phyloP scores from a whole-genome alignment of 345 rosid genomes.

The Gynandropsis gynandra region DNA sequence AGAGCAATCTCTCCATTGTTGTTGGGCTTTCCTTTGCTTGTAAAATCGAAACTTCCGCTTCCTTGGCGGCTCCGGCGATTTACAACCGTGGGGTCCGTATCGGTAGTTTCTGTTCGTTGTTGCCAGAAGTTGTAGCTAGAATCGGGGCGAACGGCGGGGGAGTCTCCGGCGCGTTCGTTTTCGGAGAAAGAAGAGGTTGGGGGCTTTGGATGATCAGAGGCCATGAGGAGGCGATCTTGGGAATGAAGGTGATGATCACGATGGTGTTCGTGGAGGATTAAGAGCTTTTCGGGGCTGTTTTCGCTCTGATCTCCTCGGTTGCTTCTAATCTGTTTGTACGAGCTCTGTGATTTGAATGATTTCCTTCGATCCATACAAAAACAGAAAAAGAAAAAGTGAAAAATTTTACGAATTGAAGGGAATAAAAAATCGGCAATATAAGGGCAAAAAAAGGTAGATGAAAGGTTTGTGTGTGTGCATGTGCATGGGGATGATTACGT shows the following conservation, averaged over 20 bases:
- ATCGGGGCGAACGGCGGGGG: slow-evolving; percentile 1
- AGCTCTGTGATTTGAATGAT: slow-evolving; percentile 42
- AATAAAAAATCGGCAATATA: too few relatives aligned
- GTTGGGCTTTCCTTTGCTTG: slow-evolving; percentile 13
- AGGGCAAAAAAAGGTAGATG: too few relatives aligned
- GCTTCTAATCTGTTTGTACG: slow-evolving; percentile 30
- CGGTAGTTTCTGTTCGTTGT: slow-evolving; percentile 10
- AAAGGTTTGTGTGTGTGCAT: too few relatives aligned
- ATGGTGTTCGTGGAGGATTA: slow-evolving; percentile 42
- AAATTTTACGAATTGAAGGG: slow-evolving; percentile 7
- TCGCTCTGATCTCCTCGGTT: slow-evolving; percentile 10
- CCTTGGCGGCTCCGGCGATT: background rate
- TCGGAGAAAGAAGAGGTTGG: background rate
- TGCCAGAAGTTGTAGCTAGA: slow-evolving; percentile 22
- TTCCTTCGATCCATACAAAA: slow-evolving; percentile 29
- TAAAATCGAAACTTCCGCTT: slow-evolving; percentile 27
- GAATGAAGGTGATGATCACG: too few relatives aligned
- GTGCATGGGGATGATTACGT: too few relatives aligned
- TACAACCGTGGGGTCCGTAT: background rate
- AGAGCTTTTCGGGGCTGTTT: slow-evolving; percentile 34
- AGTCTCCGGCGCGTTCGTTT: slow-evolving; percentile 7
- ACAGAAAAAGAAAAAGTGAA: background rate
- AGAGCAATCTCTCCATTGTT: slow-evolving; percentile 43
- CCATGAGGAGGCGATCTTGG: background rate
- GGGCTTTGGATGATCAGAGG: slow-evolving; percentile 1